These are phyloP conservation scores for Beauveria pseudobassiana DNA, from an alignment of 2,329 filamentous ascomycete species.

Conservation along the genomic window DNA sequence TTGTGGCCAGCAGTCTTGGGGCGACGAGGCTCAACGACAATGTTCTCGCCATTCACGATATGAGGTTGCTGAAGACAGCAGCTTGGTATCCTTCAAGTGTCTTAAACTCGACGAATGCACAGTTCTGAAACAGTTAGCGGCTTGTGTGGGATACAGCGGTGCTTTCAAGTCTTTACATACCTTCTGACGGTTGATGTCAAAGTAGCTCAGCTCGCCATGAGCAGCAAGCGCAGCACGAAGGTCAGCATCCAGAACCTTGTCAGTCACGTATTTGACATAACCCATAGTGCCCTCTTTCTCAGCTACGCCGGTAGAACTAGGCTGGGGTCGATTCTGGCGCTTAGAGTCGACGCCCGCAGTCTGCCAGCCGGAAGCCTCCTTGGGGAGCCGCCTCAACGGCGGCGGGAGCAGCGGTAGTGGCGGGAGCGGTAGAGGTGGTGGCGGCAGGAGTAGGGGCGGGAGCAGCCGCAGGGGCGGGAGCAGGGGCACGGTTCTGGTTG, in stretches of 20 bases:
- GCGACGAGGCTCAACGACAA: conserved; percentile 84
- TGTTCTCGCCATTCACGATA: conserved; percentile 70
- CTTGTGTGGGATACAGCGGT: neutral
- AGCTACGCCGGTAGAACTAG: conserved; percentile 47
- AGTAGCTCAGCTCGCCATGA: conserved; percentile 64
- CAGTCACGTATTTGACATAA: conserved; percentile 93
- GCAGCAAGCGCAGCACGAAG: conserved; percentile 63
- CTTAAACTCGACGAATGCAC: conserved; percentile 92
- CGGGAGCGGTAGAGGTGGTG: conserved; percentile 26
- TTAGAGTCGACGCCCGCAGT: conserved; percentile 78
- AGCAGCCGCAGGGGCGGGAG: conserved; percentile 37
- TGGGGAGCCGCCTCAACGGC: conserved; percentile 30
- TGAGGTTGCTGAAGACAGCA: conserved; percentile 77
- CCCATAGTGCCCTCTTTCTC: conserved; percentile 74
- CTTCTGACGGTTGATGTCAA: conserved; percentile 77
- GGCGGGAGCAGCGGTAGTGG: conserved; percentile 25
- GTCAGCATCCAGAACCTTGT: conserved; percentile 71
- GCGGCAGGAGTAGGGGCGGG: conserved; percentile 38
- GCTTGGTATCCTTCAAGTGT: conserved; percentile 73
- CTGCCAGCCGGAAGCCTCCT: conserved; percentile 65
- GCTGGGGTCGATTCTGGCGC: conserved; percentile 69
- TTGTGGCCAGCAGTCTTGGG: conserved; percentile 65
- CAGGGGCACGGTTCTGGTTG: conserved; percentile 42
- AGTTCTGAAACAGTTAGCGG: conserved; percentile 57
- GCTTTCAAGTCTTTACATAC: conserved; percentile 38